Conservation (phyloP, 2,329 filamentous ascomycete species). For the Alternaria hordeiaustralica region DNA sequence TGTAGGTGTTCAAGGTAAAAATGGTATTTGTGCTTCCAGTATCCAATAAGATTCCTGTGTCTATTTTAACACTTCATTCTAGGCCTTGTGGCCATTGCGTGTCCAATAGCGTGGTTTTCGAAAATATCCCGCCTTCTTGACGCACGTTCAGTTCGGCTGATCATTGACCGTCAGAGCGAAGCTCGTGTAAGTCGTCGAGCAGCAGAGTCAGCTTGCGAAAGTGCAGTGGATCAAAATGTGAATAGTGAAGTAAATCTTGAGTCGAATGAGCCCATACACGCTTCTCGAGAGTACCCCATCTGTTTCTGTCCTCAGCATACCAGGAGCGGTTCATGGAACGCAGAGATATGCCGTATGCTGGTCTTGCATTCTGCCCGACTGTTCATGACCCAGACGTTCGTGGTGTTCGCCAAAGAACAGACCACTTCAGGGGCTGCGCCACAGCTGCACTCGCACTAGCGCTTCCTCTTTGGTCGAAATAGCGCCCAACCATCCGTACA, state of each 20-base stretch:
- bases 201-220: neutral
- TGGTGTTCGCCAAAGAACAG: constrained; percentile 16
- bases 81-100: constrained; percentile 7
- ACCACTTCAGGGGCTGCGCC: constrained; percentile 15
- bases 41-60: neutral
- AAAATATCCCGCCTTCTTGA: constrained; percentile 1
- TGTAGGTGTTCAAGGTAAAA: neutral
- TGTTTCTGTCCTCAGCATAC: neutral
- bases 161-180: neutral
- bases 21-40: neutral
- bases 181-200: neutral
- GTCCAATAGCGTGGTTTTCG: constrained; percentile 12
- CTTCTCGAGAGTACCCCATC: neutral
- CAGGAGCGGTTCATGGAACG: no score
- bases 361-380: neutral
- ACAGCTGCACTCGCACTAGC: constrained; percentile 5
- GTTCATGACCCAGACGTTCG: neutral
- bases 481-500: neutral
- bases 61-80: constrained; percentile 5
- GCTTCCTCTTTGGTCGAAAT: neutral
- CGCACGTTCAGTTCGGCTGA: constrained; percentile 2
- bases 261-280: neutral
- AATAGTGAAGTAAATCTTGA: neutral
- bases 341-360: neutral
- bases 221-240: neutral